phyloP scores from a whole-genome alignment of 192 early-diverging fungal genomes.

The Dissophora ornata region DNA sequence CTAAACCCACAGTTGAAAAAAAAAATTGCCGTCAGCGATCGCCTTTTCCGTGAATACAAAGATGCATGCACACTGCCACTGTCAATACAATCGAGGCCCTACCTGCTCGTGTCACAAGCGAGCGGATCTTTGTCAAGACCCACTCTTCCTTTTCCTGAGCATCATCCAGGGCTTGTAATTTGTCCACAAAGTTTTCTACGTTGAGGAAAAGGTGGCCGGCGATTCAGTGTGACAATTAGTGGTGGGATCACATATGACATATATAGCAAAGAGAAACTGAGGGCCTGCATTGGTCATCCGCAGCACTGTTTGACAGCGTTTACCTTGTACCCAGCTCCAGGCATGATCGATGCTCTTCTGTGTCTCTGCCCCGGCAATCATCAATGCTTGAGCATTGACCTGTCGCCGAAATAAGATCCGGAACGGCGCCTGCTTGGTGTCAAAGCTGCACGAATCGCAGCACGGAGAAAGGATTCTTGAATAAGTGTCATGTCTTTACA shows the following conservation, averaged over 20 bases:
- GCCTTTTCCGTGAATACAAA: too few species aligned
- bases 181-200: conserved; percentile 80
- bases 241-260: too few species aligned
- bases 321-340: conserved; percentile 91
- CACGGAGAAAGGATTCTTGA: too few species aligned
- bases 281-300: too few species aligned
- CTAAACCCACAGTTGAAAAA: conserved; percentile 42
- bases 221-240: too few species aligned
- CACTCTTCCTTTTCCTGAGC: conserved; percentile 84
- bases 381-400: conserved; percentile 67
- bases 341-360: conserved; percentile 86
- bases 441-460: conserved; percentile 65
- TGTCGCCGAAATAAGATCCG: conserved; percentile 84
- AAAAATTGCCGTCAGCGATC: too few species aligned
- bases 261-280: too few species aligned
- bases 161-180: conserved; percentile 80
- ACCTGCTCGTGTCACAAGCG: conserved; percentile 84
- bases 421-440: conserved; percentile 92
- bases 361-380: conserved; percentile 87
- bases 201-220: too few species aligned
- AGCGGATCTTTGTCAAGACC: conserved; percentile 91
- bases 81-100: conserved; percentile 1
- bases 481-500: too few species aligned
- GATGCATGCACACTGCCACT: not conserved
- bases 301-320: too few species aligned